Evolutionary conservation across 371 early-diverging fungal genomes (phyloP), one percentile per base, ranked within the genome.

Genomic region (Sporodiniella umbellata): DNA sequence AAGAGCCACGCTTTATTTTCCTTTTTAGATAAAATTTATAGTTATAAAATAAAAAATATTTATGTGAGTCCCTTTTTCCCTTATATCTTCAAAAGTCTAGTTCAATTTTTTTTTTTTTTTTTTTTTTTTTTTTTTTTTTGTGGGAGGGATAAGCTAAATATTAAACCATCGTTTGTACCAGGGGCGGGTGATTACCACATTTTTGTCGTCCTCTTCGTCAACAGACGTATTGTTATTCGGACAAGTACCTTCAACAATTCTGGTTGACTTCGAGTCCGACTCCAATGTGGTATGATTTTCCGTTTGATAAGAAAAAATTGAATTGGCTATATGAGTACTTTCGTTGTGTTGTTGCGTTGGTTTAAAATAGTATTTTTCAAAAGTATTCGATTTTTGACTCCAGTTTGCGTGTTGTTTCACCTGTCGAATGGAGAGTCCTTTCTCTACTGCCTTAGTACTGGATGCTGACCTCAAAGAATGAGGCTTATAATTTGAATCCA

Each of bases 231-330:
- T 33, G 35, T 33, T 33, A 33, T 6, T 33, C 35, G 35, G 30
- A 28, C 30, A 33, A 33, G 49, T 55, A 22, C 45, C 49, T 55
- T 48, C 18, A 15, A 33, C 49, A 55, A 55, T 44, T 22, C 45
- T n/a, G 0, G 45, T 55, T 55, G 49, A 15, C 42, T 55, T 18
- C 49, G 28, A 14, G 42, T 44, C 49, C 44, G 26, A 26, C 14
- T 48, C 35, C 25, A 43, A 44, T 33, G 48, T 55, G 35, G 35
- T 33, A 33, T 33, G 35, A 14, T 33, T 33, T 14, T 33, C 35
- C 35, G 35, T 33, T 33, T 33, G 12, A 11, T 4, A 11, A 11
- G 35, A 33, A 33, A 33, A 33, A 33, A 33, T 33, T 33, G 35
- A 8, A 12, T 33, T 33, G 8, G 35, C 35, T 4, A 33, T 33